Evolutionary conservation across 176 grass and related monocot genomes (phyloP).

Genomic region (maize (Zea mays)): DNA sequence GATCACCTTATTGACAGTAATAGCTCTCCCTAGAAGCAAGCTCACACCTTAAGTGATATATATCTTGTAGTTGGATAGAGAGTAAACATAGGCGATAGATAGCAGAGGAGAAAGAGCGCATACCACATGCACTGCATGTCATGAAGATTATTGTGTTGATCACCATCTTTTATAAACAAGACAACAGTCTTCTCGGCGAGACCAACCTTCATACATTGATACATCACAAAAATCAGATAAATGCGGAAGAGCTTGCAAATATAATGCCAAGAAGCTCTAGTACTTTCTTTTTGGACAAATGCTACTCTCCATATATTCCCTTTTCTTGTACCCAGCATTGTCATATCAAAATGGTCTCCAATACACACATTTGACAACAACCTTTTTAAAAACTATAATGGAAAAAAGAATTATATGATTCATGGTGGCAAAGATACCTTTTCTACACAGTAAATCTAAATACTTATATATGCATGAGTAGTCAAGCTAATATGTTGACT

Average conservation of each 20-base stretch:
- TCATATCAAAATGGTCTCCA: background rate
- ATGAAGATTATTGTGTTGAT: conserved; percentile 99
- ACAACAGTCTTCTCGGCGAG: conserved; percentile 93
- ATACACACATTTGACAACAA: background rate
- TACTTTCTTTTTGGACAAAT: background rate
- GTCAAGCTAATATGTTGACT: background rate
- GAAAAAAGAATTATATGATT: background rate
- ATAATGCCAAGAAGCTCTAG: background rate
- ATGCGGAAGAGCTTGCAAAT: background rate
- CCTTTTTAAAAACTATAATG: background rate
- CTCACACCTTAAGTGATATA: conserved; percentile 76
- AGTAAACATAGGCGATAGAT: conserved; percentile 1
- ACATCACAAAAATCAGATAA: conserved; percentile 23
- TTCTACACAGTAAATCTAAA: background rate
- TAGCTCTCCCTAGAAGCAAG: conserved; percentile 98
- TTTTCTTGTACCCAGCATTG: background rate
- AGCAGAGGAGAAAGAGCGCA: background rate
- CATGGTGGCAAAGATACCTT: background rate
- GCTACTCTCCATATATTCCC: background rate
- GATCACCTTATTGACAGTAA: conserved; percentile 91
- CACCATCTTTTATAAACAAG: conserved; percentile 97
- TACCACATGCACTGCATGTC: conserved; percentile 99
- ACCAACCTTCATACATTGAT: conserved; percentile 76
- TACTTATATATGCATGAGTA: background rate
- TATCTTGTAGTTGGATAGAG: conserved; percentile 28